Evolutionary conservation across 2,329 filamentous ascomycete species (phyloP), one percentile per base, ranked within the genome.

Genomic region (Fonsecaea monophora): DNA sequence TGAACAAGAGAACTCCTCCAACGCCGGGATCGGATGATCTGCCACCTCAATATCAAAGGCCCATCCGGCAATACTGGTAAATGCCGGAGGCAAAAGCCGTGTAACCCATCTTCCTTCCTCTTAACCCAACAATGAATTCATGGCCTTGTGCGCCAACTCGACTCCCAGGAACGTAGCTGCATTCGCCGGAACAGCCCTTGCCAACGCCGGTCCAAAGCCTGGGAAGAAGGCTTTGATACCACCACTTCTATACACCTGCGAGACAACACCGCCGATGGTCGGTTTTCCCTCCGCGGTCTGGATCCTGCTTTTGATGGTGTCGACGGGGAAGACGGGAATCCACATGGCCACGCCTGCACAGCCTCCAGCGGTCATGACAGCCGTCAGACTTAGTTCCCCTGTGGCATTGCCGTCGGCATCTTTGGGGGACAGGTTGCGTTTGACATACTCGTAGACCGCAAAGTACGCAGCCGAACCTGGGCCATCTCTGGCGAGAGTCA

Each of bases 311-410:
- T 99, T 99, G 82, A 99, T 89, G 0, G 95, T 99, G 77, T 99
- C 95, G 71, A 99, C 86, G 25, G 95, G 95, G 86, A 99, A 99
- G 50, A 99, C 94, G 62, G 95, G 94, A 73, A 97, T 95, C 95
- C 95, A 99, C 95, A 99, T 99, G 70, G 95, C 95, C 32, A 99
- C 87, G 76, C 95, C 95, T 0, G 95, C 95, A 3, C 90, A 91
- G 70, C 92, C 95, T 74, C 95, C 95, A 1, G 95, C 95, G 34
- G 88, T 86, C 74, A 94, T 92, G 65, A 99, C 86, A 10, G 95
- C 95, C 1, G 87, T 82, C 70, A 99, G 83, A 74, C 90, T 94
- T 65, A 98, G 81, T 73, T 95, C 84, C 50, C 93, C 94, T 4
- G 84, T 87, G 1, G 91, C 86, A 75, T 90, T 88, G 30, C 92